Evolutionary conservation across 768 basidiomycete species (phyloP), one percentile per base, ranked within the genome.

Genomic region (Pleurotus pulmonarius): DNA sequence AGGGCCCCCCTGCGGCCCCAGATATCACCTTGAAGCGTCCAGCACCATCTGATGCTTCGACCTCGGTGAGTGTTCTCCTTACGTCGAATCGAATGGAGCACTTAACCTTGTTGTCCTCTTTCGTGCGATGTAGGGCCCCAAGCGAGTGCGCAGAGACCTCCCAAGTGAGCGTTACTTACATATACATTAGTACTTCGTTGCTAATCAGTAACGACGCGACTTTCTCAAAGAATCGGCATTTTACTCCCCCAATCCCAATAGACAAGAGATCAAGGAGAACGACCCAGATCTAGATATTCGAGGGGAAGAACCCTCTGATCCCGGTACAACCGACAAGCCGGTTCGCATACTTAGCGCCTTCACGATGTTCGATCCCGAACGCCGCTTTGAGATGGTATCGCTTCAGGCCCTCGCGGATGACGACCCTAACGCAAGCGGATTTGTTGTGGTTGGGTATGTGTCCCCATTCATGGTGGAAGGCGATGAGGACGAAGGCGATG

Each of bases 291-390:
- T 80, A 2, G 49, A 77, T 5, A 59, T 81, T 20, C 56, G 69
- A 7, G 81, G 78, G 6, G 80, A 81, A 59, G 74, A 63, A n/a
- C 67, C 72, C 26, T 69, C 67, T 20, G 66, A 63, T n/a, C 66
- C 60, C 2, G 64, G 72, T 13, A 73, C 71, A 43, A 73, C 60
- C 12, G 61, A 63, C 34, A 85, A 86, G 62, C 86, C 83, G 7
- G 68, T 81, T n/a, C 79, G 88, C 2, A 59, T 79, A 6, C 72
- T 92, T 4, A 73, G 73, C 4, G 76, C 79, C 24, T 92, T 89
- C 59, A 63, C 73, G 1, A 74, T 90, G 46, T 90, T 86, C 63
- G 84, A 90, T 54, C 73, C 81, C 0, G 68, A 64, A 3, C 73
- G 76, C 24, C 60, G 67, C 9, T 74, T 76, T 15, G 72, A 76